These are phyloP conservation scores for Suillus placidus DNA, from an alignment of 768 basidiomycete species.

Conservation along the genomic window DNA sequence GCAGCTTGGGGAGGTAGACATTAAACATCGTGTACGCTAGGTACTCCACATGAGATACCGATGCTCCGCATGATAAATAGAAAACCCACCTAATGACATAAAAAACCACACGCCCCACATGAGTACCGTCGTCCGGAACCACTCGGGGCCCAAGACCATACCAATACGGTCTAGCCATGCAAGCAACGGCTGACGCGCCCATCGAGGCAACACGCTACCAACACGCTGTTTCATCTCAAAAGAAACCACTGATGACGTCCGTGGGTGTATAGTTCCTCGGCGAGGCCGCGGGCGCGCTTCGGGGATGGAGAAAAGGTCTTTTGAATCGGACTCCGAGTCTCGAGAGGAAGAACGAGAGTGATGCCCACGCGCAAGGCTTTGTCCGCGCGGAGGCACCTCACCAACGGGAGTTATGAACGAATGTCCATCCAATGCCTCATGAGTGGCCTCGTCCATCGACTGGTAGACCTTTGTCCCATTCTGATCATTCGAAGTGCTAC, in stretches of 20 bases:
- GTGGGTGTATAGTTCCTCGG: conserved; percentile 17
- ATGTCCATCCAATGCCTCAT: conserved; percentile 31
- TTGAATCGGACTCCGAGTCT: conserved; percentile 18
- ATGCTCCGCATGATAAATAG: neutral
- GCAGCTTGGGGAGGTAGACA: conserved; percentile 83
- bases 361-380: conserved; percentile 35
- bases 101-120: conserved; percentile 80
- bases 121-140: conserved; percentile 74
- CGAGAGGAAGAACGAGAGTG: conserved; percentile 19
- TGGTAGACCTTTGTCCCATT: conserved; percentile 30
- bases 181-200: conserved; percentile 58
- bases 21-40: conserved; percentile 91
- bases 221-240: conserved; percentile 44
- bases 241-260: conserved; percentile 42
- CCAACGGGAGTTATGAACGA: conserved; percentile 28
- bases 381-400: conserved; percentile 27
- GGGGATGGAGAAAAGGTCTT: conserved; percentile 11
- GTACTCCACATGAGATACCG: neutral
- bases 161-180: conserved; percentile 71
- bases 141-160: conserved; percentile 74
- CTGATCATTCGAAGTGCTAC: conserved; percentile 17
- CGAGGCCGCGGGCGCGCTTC: conserved; percentile 11
- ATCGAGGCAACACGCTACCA: conserved; percentile 51
- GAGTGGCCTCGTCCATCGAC: conserved; percentile 30
- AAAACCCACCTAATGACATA: conserved; percentile 70